Conservation (phyloP, 139 green algal species). For the Helicosporidium sp. region DNA sequence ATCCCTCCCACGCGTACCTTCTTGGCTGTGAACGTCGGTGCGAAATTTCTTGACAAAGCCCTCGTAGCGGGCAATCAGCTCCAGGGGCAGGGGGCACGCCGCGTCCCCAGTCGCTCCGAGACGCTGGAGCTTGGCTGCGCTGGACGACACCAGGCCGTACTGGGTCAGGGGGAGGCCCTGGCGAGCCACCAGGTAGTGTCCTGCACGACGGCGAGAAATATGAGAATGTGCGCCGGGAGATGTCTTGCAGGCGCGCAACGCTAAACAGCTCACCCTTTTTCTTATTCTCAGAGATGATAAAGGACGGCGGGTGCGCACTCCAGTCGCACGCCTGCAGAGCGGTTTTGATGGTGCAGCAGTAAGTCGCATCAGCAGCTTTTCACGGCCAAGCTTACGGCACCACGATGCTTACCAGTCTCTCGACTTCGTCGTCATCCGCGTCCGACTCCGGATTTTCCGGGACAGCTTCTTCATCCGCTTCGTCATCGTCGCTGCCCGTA, state of each 20-base stretch:
- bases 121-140: conserved; percentile 4
- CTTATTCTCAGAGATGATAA: conserved; percentile 4
- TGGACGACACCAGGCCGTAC: conserved; percentile 1
- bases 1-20: background rate
- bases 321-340: conserved; percentile 5
- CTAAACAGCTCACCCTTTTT: background rate
- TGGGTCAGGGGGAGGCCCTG: conserved; percentile 1
- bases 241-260: background rate
- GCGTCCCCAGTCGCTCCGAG: background rate
- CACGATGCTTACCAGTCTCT: too few species aligned
- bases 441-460: too few species aligned
- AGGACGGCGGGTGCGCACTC: background rate
- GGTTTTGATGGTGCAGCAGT: background rate
- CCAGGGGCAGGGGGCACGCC: conserved; percentile 7
- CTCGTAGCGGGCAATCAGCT: conserved; percentile 15
- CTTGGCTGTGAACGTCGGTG: background rate
- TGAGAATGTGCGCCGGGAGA: too few species aligned
- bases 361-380: background rate
- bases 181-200: conserved; percentile 4
- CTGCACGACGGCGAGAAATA: background rate
- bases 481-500: conserved; percentile 1
- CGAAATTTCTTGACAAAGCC: conserved; percentile 2
- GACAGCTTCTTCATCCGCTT: too few species aligned
- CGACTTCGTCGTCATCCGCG: too few species aligned
- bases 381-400: too few species aligned